These are phyloP conservation scores for Fusarium protoensiforme DNA, from an alignment of 2,329 filamentous ascomycete species.

Conservation along the genomic window DNA sequence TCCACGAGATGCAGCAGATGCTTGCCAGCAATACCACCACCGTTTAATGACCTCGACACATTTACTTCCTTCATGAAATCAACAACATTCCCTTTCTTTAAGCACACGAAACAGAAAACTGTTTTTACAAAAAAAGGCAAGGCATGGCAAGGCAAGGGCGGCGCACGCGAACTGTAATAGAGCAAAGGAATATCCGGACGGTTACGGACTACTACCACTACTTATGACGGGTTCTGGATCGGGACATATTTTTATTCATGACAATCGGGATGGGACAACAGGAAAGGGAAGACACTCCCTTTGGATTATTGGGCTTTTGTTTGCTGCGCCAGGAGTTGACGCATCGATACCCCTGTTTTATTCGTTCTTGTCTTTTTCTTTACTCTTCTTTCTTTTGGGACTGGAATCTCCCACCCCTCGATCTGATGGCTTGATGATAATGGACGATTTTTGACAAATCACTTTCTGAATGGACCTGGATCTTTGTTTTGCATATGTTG, in stretches of 20 bases:
- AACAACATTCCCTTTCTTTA: conserved; percentile 5
- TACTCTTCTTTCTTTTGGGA: conserved; percentile 13
- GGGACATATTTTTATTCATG: conserved; percentile 25
- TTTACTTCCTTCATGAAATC: conserved; percentile 8
- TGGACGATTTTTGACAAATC: conserved; percentile 32
- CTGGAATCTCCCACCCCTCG: conserved; percentile 14
- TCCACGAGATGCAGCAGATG: conserved; percentile 69
- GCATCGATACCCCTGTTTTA: conserved; percentile 46
- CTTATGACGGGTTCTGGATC: conserved; percentile 26
- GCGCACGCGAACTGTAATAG: conserved; percentile 45
- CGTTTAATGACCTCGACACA: conserved; percentile 25
- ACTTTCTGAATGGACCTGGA: conserved; percentile 12
- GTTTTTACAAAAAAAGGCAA: conserved; percentile 38
- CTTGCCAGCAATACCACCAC: conserved; percentile 44
- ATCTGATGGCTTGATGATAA: conserved; percentile 39
- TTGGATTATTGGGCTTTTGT: conserved; percentile 26
- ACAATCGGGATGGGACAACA: conserved; percentile 15
- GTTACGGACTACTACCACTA: neutral
- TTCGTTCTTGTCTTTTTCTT: conserved; percentile 29
- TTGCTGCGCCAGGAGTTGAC: conserved; percentile 42
- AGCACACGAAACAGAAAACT: conserved; percentile 29
- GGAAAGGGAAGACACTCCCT: conserved; percentile 9
- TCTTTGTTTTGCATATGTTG: neutral
- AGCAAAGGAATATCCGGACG: conserved; percentile 24
- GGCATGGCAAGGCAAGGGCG: conserved; percentile 18